Conservation (phyloP, 305 asterid species). For the Plantago lanceolata region DNA sequence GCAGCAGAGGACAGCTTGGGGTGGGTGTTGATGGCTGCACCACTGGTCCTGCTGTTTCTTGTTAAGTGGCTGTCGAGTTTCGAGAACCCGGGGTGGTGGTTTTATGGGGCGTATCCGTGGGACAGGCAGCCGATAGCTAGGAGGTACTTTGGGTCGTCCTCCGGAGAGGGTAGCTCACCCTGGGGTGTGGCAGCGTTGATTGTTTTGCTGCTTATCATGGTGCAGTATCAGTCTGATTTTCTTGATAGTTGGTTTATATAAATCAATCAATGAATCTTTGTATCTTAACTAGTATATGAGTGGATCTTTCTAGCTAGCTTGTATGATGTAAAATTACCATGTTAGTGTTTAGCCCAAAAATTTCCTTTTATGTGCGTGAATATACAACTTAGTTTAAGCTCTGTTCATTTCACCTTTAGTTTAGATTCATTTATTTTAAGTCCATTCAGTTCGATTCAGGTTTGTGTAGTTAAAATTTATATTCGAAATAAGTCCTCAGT, state of each 20-base stretch:
- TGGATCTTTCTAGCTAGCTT: background rate
- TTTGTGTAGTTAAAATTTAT: too few relatives aligned
- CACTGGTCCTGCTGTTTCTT: conserved; percentile 50
- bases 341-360: too few relatives aligned
- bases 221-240: conserved; percentile 58
- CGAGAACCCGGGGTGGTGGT: conserved; percentile 36
- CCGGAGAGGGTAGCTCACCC: conserved; percentile 53
- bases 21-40: conserved; percentile 60
- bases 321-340: background rate
- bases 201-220: conserved; percentile 40
- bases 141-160: conserved; percentile 18
- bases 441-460: too few relatives aligned
- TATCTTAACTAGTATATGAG: too few relatives aligned
- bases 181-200: conserved; percentile 72
- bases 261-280: background rate
- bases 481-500: too few relatives aligned
- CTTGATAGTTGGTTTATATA: conserved; percentile 67
- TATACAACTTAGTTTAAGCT: too few relatives aligned
- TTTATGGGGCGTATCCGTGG: conserved; percentile 45
- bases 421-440: too few relatives aligned
- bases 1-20: conserved; percentile 70
- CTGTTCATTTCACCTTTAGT: too few relatives aligned
- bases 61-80: conserved; percentile 47
- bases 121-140: conserved; percentile 31
- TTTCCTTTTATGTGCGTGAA: too few relatives aligned